Conservation (phyloP, 495 filamentous ascomycete genomes). For the Penicillium cosmopolitanum region DNA sequence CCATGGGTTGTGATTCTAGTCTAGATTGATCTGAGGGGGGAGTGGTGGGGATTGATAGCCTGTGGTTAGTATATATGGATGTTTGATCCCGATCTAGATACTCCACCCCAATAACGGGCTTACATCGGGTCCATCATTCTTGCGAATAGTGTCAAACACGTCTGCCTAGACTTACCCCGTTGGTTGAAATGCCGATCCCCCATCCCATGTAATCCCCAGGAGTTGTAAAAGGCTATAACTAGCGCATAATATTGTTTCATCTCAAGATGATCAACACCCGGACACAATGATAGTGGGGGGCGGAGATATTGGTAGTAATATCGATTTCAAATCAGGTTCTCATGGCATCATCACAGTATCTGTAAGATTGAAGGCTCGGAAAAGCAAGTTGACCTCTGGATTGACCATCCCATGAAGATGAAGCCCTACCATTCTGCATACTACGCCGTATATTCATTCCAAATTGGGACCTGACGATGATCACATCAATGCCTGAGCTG, state of each 20-base stretch:
- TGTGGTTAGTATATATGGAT: neutral
- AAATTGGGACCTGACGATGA: too few species aligned
- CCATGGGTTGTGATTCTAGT: neutral
- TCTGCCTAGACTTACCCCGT: constrained; percentile 1
- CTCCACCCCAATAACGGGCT: neutral
- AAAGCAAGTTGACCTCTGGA: too few species aligned
- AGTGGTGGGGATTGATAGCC: neutral
- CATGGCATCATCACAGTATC: too few species aligned
- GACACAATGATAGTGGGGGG: neutral
- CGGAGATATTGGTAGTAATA: too few species aligned
- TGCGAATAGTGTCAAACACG: neutral
- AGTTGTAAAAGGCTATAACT: neutral
- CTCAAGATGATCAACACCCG: neutral
- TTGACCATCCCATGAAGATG: too few species aligned
- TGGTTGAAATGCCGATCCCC: neutral
- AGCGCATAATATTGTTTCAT: neutral
- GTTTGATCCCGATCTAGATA: neutral
- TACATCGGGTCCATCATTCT: neutral
- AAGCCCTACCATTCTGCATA: too few species aligned
- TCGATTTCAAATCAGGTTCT: too few species aligned
- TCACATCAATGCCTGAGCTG: too few species aligned
- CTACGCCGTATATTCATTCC: too few species aligned
- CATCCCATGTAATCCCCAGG: neutral
- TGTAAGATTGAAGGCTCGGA: too few species aligned
- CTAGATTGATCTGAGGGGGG: neutral